A percentile compares a stretch with the other conserved stretches of the same genome.
These are phyloP conservation scores for Microsporum canis DNA, from an alignment of 2,329 filamentous ascomycete species.

Conservation along the genomic window DNA sequence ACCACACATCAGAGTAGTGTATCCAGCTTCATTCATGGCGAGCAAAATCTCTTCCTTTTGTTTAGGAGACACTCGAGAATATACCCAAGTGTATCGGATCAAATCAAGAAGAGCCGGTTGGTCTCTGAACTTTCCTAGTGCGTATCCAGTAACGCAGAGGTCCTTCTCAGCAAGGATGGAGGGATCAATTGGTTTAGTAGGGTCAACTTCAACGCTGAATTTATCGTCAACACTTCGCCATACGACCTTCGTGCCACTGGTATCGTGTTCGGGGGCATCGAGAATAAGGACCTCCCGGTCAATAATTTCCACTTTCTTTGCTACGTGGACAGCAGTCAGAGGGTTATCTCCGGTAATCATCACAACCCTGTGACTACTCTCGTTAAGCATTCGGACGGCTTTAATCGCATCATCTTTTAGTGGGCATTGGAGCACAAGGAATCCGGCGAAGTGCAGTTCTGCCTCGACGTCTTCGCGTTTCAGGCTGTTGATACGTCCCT, in stretches of 20 bases:
- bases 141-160: constrained; percentile 91
- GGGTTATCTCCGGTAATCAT: constrained; percentile 99
- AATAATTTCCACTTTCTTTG: constrained; percentile 90
- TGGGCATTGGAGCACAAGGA: constrained; percentile 88
- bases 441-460: constrained; percentile 79
- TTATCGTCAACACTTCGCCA: constrained; percentile 95
- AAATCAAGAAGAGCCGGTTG: constrained; percentile 66
- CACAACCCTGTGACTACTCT: constrained; percentile 94
- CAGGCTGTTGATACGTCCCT: constrained; percentile 79
- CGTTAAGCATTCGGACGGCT: constrained; percentile 91
- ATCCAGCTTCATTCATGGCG: constrained; percentile 89
- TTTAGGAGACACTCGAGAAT: constrained; percentile 94
- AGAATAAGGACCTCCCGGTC: constrained; percentile 90
- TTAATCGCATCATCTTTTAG: constrained; percentile 93
- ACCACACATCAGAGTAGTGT: constrained; percentile 97
- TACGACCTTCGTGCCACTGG: constrained; percentile 66
- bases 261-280: constrained; percentile 85
- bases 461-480: constrained; percentile 87
- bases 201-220: constrained; percentile 72
- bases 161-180: constrained; percentile 78
- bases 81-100: constrained; percentile 88
- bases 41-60: constrained; percentile 98
- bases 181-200: constrained; percentile 64
- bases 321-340: constrained; percentile 89
- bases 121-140: constrained; percentile 75